Evolutionary conservation across 2,329 filamentous ascomycete species (phyloP).

Genomic region (Chaetomium sp.): DNA sequence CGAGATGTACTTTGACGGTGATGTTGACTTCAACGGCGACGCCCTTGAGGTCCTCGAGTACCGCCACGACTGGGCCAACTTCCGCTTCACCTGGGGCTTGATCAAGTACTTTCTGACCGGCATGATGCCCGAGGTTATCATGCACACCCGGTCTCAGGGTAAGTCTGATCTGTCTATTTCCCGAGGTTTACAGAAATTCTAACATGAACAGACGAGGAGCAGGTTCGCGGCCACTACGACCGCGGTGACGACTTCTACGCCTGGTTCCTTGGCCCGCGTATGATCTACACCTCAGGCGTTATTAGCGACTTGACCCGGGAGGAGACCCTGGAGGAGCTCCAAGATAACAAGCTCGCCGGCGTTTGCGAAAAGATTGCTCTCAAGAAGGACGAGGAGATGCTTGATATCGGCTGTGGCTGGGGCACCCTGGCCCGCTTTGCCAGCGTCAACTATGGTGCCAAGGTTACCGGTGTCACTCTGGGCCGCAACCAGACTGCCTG

Average conservation of each 20-base stretch:
- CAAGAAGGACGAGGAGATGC: conserved; percentile 76
- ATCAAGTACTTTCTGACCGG: conserved; percentile 87
- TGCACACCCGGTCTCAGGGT: conserved; percentile 90
- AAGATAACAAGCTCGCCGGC: conserved; percentile 94
- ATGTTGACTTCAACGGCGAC: conserved; percentile 95
- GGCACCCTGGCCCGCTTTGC: conserved; percentile 94
- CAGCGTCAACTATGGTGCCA: conserved; percentile 84
- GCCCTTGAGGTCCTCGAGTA: conserved; percentile 87
- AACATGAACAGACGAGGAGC: conserved; percentile 75
- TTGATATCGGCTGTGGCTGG: conserved; percentile 98
- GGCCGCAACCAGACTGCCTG: conserved; percentile 95
- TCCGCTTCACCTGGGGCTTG: conserved; percentile 82
- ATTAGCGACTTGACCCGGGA: conserved; percentile 86
- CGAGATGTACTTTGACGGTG: conserved; percentile 95
- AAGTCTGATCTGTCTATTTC: conserved; percentile 33
- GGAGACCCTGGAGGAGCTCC: conserved; percentile 89
- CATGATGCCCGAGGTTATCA: conserved; percentile 86
- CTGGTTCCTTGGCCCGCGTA: conserved; percentile 97
- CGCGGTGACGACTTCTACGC: conserved; percentile 97
- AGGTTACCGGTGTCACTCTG: conserved; percentile 85
- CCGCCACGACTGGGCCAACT: conserved; percentile 95
- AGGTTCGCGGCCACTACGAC: conserved; percentile 97
- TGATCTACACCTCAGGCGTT: conserved; percentile 97
- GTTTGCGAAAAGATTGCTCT: conserved; percentile 96
- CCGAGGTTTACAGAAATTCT: neutral